phyloP scores from a whole-genome alignment of 257 asterid species.

The Solanum bulbocastanum region DNA sequence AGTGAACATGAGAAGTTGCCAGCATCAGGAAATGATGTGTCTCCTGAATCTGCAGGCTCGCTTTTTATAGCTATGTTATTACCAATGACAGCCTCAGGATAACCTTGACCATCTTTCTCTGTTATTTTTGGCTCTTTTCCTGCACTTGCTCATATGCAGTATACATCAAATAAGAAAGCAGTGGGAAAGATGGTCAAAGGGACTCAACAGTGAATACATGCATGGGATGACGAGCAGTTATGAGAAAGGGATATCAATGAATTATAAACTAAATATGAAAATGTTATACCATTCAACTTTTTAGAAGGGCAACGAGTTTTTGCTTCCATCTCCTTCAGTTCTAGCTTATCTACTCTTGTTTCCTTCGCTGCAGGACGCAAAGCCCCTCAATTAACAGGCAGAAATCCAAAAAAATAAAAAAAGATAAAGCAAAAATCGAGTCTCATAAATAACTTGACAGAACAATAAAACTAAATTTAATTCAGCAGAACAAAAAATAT shows the following conservation, averaged over 20 bases:
- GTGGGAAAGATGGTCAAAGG: not conserved
- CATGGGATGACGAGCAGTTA: not conserved
- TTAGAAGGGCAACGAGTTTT: not conserved
- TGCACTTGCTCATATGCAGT: not conserved
- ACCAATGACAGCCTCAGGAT: not conserved
- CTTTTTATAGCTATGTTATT: not conserved
- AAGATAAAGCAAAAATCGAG: not conserved
- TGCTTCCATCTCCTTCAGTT: not conserved
- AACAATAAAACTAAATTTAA: conserved; percentile 9
- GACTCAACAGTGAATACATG: not conserved
- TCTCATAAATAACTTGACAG: not conserved
- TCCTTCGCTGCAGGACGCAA: not conserved
- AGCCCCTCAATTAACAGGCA: not conserved
- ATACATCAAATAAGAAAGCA: not conserved
- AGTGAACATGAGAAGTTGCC: not conserved
- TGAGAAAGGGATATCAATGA: not conserved
- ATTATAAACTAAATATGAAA: not conserved
- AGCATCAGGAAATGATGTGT: not conserved
- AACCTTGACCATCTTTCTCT: not conserved
- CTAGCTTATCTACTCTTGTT: not conserved
- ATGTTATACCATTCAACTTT: not conserved
- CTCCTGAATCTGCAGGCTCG: conserved; percentile 7
- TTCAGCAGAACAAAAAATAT: not conserved
- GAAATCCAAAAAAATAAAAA: not conserved
- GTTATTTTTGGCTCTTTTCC: not conserved